Conservation (phyloP, 2,329 filamentous ascomycete species). For the Cercospora canescens region DNA sequence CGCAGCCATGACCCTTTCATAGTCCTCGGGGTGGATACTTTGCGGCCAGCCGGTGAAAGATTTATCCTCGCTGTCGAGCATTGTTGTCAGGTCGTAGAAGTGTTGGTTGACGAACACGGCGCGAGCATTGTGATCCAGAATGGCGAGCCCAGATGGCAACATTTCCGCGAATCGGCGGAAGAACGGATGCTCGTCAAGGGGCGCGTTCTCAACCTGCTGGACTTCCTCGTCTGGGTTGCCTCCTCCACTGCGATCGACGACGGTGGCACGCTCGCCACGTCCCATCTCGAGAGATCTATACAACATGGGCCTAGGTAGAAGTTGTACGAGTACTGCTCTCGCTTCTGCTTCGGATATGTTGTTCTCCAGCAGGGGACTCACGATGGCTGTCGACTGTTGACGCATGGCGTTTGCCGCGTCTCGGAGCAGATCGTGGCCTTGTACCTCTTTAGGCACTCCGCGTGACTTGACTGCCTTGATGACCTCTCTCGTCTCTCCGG, state of each 20-base stretch:
- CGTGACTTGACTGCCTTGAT: constrained; percentile 36
- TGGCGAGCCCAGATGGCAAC: constrained; percentile 48
- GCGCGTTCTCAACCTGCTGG: constrained; percentile 22
- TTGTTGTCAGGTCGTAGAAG: constrained; percentile 49
- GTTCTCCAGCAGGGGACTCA: constrained; percentile 27
- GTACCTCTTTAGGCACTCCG: constrained; percentile 24
- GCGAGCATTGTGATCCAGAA: constrained; percentile 46
- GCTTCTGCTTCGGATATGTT: background rate
- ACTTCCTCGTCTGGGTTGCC: background rate
- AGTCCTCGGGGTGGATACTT: constrained; percentile 47
- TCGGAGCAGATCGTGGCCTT: constrained; percentile 22
- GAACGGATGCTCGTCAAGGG: constrained; percentile 41
- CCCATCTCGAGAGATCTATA: constrained; percentile 15
- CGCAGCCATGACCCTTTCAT: constrained; percentile 46
- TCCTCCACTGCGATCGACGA: constrained; percentile 5
- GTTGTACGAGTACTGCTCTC: constrained; percentile 27
- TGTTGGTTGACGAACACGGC: constrained; percentile 49
- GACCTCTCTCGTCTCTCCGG: constrained; percentile 36
- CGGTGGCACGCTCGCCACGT: constrained; percentile 1
- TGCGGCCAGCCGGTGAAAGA: constrained; percentile 49
- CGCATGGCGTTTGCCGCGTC: background rate
- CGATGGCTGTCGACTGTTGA: constrained; percentile 22
- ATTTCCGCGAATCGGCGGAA: constrained; percentile 49
- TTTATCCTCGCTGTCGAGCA: constrained; percentile 37
- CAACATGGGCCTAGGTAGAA: constrained; percentile 20